These are phyloP conservation scores for Xylaria scruposa DNA, from an alignment of 495 filamentous ascomycete genomes.

Conservation along the genomic window DNA sequence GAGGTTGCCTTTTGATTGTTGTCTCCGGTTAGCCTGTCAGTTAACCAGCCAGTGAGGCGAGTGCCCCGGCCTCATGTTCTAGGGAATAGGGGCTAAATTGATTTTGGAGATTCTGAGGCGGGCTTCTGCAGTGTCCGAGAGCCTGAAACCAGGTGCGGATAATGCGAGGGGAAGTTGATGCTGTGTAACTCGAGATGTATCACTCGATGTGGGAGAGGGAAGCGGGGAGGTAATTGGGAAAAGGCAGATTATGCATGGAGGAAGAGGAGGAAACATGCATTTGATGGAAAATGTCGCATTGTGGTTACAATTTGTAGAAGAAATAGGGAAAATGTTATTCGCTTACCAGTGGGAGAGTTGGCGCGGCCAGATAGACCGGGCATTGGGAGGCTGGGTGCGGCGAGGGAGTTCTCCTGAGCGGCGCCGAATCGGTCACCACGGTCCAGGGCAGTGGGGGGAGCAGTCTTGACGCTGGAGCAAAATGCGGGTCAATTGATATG, in stretches of 20 bases:
- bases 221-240: not conserved
- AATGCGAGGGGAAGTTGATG: not conserved
- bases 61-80: conserved; percentile 10
- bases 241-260: not conserved
- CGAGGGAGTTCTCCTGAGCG: not conserved
- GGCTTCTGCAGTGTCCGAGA: not conserved
- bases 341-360: conserved; percentile 43
- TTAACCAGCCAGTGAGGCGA: conserved; percentile 4
- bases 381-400: conserved; percentile 38
- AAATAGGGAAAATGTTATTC: not conserved
- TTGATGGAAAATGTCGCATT: not conserved
- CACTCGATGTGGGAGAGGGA: not conserved
- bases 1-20: conserved; percentile 35
- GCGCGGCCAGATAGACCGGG: conserved; percentile 44
- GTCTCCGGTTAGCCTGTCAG: conserved; percentile 28
- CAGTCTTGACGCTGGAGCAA: conserved; percentile 27
- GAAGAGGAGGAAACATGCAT: not conserved
- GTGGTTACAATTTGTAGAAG: not conserved
- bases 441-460: conserved; percentile 29
- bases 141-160: not conserved
- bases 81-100: not conserved
- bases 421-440: conserved; percentile 28
- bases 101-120: not conserved
- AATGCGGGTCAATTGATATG: conserved; percentile 5
- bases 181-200: not conserved